Percentiles rank a stretch among this genome's conserved stretches.
Evolutionary conservation across 352 stramenopile species (phyloP).

Genomic region (Phytophthora europaea): DNA sequence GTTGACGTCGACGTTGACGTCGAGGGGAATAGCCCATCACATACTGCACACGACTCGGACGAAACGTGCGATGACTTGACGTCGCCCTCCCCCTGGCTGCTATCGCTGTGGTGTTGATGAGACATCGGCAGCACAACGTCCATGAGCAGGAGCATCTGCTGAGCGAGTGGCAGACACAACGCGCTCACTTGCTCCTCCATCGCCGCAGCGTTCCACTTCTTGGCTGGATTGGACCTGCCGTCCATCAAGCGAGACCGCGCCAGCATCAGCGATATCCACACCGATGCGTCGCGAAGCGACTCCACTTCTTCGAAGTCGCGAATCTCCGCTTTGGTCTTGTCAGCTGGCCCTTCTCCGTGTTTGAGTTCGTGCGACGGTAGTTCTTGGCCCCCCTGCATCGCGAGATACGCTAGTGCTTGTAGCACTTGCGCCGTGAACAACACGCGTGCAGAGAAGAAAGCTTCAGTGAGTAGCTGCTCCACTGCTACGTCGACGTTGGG

Average conservation of each 20-base stretch:
- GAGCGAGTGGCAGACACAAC: constrained; percentile 64
- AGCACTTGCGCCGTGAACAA: constrained; percentile 70
- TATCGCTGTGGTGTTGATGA: constrained; percentile 29
- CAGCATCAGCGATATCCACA: constrained; percentile 65
- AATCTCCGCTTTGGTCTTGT: constrained; percentile 21
- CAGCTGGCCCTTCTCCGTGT: constrained; percentile 10
- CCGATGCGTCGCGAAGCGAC: constrained; percentile 63
- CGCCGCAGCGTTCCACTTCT: constrained; percentile 33
- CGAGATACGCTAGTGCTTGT: constrained; percentile 61
- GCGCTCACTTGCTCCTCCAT: constrained; percentile 58
- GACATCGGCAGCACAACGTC: constrained; percentile 55
- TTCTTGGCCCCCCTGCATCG: constrained; percentile 26
- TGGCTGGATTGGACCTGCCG: constrained; percentile 9
- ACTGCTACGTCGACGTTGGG: constrained; percentile 41
- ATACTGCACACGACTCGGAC: constrained; percentile 62
- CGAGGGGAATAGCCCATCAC: constrained; percentile 64
- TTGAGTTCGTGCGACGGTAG: background rate
- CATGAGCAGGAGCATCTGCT: constrained; percentile 71
- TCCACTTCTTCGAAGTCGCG: constrained; percentile 67
- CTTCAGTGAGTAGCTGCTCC: constrained; percentile 59
- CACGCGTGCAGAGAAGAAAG: constrained; percentile 65
- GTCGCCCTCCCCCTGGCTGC: constrained; percentile 6
- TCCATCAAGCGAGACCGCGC: constrained; percentile 50
- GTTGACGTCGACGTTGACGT: constrained; percentile 16
- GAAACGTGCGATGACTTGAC: constrained; percentile 13